Percentiles rank a stretch among this genome's conserved stretches.
These are phyloP conservation scores for Ziziphus jujuba DNA, from an alignment of 306 rosid genomes.

Conservation along the genomic window DNA sequence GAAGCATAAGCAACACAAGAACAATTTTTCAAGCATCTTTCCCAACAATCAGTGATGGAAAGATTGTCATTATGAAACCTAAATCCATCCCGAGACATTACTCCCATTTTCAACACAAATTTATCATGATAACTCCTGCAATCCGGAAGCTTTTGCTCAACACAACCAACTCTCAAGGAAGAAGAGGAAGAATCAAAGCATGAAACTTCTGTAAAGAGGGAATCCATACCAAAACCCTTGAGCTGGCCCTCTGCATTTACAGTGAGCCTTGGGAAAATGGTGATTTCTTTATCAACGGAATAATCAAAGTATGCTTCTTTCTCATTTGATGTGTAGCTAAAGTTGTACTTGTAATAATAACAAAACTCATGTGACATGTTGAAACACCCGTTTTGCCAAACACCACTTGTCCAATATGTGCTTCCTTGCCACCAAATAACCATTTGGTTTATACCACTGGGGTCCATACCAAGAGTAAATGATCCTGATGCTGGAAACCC, in stretches of 20 bases:
- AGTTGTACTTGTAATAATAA: not conserved
- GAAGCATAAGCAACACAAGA: slow-evolving; percentile 23
- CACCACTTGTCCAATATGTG: slow-evolving; percentile 23
- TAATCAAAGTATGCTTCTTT: slow-evolving; percentile 27
- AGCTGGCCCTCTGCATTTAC: slow-evolving; percentile 10
- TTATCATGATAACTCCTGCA: slow-evolving; percentile 5
- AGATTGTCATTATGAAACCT: slow-evolving; percentile 13
- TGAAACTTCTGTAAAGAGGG: slow-evolving; percentile 4
- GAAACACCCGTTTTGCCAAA: slow-evolving; percentile 21
- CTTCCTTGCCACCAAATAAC: slow-evolving; percentile 21
- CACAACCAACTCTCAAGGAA: slow-evolving; percentile 21
- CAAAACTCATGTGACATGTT: slow-evolving; percentile 7
- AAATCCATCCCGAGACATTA: slow-evolving; percentile 4
- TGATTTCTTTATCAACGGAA: slow-evolving; percentile 3
- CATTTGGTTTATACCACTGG: slow-evolving; percentile 17
- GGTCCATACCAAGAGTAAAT: slow-evolving; percentile 25
- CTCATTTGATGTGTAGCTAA: slow-evolving; percentile 23
- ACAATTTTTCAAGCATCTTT: slow-evolving; percentile 15
- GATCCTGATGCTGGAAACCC: slow-evolving; percentile 15
- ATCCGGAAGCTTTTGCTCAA: slow-evolving; percentile 6
- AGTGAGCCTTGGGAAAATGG: slow-evolving; percentile 10
- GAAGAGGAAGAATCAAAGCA: slow-evolving; percentile 6
- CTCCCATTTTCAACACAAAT: slow-evolving; percentile 9
- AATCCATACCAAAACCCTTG: slow-evolving; percentile 1
- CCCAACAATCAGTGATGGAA: slow-evolving; percentile 19